Base-by-base conservation (phyloP, 2,329 filamentous ascomycete genomes). In the Dactylellina leptospora region DNA sequence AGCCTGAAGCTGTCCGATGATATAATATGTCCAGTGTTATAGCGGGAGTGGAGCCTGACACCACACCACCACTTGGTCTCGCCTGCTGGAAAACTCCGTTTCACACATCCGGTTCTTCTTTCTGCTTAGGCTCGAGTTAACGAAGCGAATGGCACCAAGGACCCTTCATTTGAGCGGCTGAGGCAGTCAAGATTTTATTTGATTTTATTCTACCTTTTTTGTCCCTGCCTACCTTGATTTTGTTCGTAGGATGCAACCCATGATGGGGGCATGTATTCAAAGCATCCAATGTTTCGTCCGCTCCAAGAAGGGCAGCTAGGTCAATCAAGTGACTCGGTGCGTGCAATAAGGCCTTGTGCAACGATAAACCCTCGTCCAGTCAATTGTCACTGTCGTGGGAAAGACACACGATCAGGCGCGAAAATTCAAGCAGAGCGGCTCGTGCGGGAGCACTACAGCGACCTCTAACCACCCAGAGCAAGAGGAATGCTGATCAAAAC, bases 1-100 rank as follows among this genome's bases (percentile, higher is more conserved):
- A 51, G 25, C 48, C 30, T 9, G 13, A 58, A 40, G 47, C 20
- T 28, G 9, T 11, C 23, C 58, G 53, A 72, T 60, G 66, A 72
- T 72, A 72, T 59, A 72, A 72, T 62, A 60, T 23, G 2, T 38
- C 18, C 36, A 40, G 30, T n/a, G 23, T 11, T 72, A 59, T 72
- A 54, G 25, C 36, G 44, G 25, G 4, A 20, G 56, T 56, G 33
- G 56, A 62, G 55, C 58, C 36, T 58, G 48, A 50, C 36, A 45
- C 36, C 28, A 59, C 51, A 45, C 59, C 55, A 55, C 33, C 50
- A 11, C 30, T 44, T 44, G 50, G 44, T 51, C 56, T 62, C 51
- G 66, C 58, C 66, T 63, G 60, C 22, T 58, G 48, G 68, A 25
- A 53, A 59, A 58, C 44, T 63, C 66, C 58, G 66, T 47, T 71